Evolutionary conservation across 331 rosid species (phyloP).

Genomic region (Cucumis variabilis): DNA sequence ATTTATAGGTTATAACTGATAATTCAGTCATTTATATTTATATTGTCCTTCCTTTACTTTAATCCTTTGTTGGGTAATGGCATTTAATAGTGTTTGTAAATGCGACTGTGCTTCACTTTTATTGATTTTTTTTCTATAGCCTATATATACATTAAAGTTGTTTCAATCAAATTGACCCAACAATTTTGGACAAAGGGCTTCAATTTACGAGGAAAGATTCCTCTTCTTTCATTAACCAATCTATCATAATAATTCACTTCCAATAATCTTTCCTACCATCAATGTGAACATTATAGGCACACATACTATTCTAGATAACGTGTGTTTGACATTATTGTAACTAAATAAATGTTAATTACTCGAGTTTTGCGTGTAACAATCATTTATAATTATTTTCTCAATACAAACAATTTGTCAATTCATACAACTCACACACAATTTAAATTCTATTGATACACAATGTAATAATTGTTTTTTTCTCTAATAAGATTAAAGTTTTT

Average conservation of each 20-base stretch:
- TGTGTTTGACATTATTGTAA: too few species aligned
- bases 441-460: too few species aligned
- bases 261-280: background rate
- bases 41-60: background rate
- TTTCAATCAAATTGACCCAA: background rate
- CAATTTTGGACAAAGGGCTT: background rate
- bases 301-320: too few species aligned
- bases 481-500: too few species aligned
- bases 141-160: background rate
- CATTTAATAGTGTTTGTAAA: background rate
- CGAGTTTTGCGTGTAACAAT: too few species aligned
- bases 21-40: background rate
- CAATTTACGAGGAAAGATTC: slow-evolving; percentile 10
- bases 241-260: background rate
- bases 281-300: too few species aligned
- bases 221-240: background rate
- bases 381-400: too few species aligned
- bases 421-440: too few species aligned
- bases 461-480: too few species aligned
- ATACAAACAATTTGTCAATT: too few species aligned
- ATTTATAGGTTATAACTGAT: background rate
- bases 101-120: background rate
- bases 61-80: background rate
- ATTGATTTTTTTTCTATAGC: background rate
- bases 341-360: too few species aligned